These are phyloP conservation scores for Ceratocystis harringtonii DNA, from an alignment of 2,329 filamentous ascomycete genomes.

Conservation along the genomic window DNA sequence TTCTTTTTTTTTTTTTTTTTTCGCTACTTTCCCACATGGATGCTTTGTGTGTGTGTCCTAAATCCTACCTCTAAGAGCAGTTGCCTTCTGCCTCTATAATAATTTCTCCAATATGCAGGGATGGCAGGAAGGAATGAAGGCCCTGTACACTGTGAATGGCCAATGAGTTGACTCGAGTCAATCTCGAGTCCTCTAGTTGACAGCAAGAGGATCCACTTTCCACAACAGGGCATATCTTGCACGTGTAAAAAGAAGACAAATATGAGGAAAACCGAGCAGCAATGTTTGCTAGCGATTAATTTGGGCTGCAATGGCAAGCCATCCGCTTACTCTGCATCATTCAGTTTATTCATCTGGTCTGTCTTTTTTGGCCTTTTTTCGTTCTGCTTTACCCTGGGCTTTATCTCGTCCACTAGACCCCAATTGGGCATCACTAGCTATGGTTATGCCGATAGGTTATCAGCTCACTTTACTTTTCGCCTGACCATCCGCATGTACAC, in stretches of 20 bases:
- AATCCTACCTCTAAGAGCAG: not conserved
- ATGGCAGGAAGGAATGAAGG: not conserved
- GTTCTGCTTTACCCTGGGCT: not conserved
- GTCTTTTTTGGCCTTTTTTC: not conserved
- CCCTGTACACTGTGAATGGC: not conserved
- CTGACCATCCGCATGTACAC: not conserved
- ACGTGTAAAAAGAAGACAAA: not conserved
- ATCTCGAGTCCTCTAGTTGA: not conserved
- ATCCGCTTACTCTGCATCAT: not conserved
- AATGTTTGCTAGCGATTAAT: not conserved
- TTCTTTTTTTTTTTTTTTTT: not conserved
- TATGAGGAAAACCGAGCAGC: not conserved
- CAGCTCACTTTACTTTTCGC: not conserved
- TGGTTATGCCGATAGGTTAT: not conserved
- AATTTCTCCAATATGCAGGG: not conserved
- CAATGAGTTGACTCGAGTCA: not conserved
- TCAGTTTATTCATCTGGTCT: not conserved
- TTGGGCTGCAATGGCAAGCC: not conserved
- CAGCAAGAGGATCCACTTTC: constrained; percentile 6
- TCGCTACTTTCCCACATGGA: not conserved
- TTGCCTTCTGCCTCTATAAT: not conserved
- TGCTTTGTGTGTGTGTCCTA: not conserved
- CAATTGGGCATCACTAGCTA: not conserved
- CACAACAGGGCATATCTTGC: constrained; percentile 5
- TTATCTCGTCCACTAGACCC: not conserved